Evolutionary conservation across 1,284 basidiomycete genomes (phyloP), one percentile per base, ranked within the genome.

Genomic region (Volvariella surrecta): DNA sequence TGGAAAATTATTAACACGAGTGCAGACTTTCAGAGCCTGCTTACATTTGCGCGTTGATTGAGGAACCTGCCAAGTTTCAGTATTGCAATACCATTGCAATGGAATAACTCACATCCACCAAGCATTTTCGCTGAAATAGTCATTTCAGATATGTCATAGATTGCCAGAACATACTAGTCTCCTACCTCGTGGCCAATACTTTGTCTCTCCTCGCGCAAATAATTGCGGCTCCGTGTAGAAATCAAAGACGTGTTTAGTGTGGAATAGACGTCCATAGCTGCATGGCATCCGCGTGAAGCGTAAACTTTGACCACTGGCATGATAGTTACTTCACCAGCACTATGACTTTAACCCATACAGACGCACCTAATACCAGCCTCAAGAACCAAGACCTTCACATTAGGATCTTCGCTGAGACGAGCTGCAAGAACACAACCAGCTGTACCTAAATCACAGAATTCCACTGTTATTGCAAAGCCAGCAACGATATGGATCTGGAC

Each of bases 381-480:
- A 18, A 85, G 63, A 4, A 85, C 55, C 32, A 85, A 61, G 3
- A 84, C 78, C 1, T 68, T 68, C 1, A 78, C 52, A 1, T 63
- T 63, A 0, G 73, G 63, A 45, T 79, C 66, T 57, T 85, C 82
- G 1, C 71, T 74, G 9, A 85, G 62, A 15, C 82, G 70, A 3
- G 74, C 66, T 2, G 82, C 82, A 19, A 85, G 65, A 10, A 73
- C 79, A 51, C 80, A 83, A 2, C 82, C 82, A 2, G 78, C 73
- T 9, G 80, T 82, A 4, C 81, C 81, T 83, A 39, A 1, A 34
- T 13, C 4, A 16, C 39, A n/a, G 10, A 34, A 41, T 3, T 1
- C 20, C 11, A 21, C 13, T 20, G 3, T 21, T 11, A 15, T 16
- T 34, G 4, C 13, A 20, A 20, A 16, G n/a, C 13, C 11, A 39